Evolutionary conservation across 495 filamentous ascomycete genomes (phyloP).

Genomic region (Rhizodiscina lignyota): DNA sequence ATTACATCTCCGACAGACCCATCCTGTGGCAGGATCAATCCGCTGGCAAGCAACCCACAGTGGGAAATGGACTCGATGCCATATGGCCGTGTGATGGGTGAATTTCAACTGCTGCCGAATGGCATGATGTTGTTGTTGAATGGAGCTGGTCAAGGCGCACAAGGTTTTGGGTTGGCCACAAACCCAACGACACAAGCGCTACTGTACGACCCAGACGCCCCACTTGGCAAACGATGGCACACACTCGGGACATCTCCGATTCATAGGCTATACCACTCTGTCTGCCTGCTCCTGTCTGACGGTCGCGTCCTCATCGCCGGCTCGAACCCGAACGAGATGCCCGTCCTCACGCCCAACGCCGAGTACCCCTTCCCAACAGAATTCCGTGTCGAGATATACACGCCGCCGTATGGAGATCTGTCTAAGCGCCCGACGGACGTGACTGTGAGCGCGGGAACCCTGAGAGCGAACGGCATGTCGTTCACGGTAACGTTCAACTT

Average conservation of each 20-base stretch:
- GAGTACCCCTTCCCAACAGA: slow-evolving; percentile 34
- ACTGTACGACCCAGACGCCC: slow-evolving; percentile 36
- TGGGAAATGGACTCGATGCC: slow-evolving; percentile 54
- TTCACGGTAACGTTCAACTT: slow-evolving; percentile 33
- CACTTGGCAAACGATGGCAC: slow-evolving; percentile 34
- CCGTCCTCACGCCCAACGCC: slow-evolving; percentile 25
- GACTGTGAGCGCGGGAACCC: slow-evolving; percentile 20
- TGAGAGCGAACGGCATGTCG: slow-evolving; percentile 26
- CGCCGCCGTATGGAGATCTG: slow-evolving; percentile 38
- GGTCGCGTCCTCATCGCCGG: slow-evolving; percentile 42
- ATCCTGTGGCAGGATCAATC: slow-evolving; percentile 41
- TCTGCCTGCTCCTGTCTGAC: slow-evolving; percentile 39
- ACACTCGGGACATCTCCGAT: slow-evolving; percentile 31
- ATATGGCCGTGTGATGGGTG: slow-evolving; percentile 42
- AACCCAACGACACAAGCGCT: slow-evolving; percentile 37
- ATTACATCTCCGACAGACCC: slow-evolving; percentile 41
- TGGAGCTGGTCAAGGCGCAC: slow-evolving; percentile 36
- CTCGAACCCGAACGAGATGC: slow-evolving; percentile 41
- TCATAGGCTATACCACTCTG: slow-evolving; percentile 40
- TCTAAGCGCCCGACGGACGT: slow-evolving; percentile 31
- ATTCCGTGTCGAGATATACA: slow-evolving; percentile 44
- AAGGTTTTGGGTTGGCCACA: slow-evolving; percentile 39
- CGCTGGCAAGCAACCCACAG: slow-evolving; percentile 28
- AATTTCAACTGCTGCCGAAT: slow-evolving; percentile 40
- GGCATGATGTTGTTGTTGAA: slow-evolving; percentile 45